phyloP scores from a whole-genome alignment of 1,284 basidiomycete genomes.

The Rhodotorula sp. region DNA sequence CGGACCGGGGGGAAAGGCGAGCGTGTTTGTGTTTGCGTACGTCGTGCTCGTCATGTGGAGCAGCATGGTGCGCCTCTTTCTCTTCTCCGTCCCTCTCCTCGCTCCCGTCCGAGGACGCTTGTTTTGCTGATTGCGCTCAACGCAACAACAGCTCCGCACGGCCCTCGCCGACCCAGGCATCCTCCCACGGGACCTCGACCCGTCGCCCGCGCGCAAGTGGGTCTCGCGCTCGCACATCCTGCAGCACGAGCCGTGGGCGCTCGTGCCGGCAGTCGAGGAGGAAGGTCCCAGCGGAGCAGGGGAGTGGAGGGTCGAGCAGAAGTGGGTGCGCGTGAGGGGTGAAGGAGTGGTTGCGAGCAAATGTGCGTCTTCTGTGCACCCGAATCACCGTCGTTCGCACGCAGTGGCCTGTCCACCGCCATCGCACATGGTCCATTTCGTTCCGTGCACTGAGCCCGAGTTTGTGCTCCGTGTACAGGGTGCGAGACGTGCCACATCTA shows the following conservation, averaged over 20 bases:
- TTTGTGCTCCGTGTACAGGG: constrained; percentile 55
- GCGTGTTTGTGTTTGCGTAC: constrained; percentile 63
- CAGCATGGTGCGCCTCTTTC: constrained; percentile 64
- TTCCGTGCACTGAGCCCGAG: constrained; percentile 20
- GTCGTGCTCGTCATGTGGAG: constrained; percentile 51
- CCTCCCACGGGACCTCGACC: constrained; percentile 78
- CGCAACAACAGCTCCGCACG: constrained; percentile 40
- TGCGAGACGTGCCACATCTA: constrained; percentile 84
- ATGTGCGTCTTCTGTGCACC: constrained; percentile 60
- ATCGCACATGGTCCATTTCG: too few relatives aligned
- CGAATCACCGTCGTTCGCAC: constrained; percentile 2
- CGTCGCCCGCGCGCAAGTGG: constrained; percentile 65
- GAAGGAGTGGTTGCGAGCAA: constrained; percentile 54
- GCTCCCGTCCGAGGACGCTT: neutral
- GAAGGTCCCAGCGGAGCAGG: constrained; percentile 15
- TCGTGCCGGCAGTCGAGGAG: constrained; percentile 13
- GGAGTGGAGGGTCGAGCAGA: constrained; percentile 60
- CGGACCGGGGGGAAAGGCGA: constrained; percentile 70
- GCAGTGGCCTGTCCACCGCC: too few relatives aligned
- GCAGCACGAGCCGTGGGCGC: too few relatives aligned
- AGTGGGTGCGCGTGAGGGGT: constrained; percentile 73
- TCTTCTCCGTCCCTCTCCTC: neutral
- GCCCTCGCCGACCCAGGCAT: constrained; percentile 87
- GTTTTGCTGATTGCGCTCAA: neutral
- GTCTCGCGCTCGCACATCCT: constrained; percentile 48